Evolutionary conservation across 1,284 basidiomycete genomes (phyloP).

Genomic region (Sporisorium sorghi): DNA sequence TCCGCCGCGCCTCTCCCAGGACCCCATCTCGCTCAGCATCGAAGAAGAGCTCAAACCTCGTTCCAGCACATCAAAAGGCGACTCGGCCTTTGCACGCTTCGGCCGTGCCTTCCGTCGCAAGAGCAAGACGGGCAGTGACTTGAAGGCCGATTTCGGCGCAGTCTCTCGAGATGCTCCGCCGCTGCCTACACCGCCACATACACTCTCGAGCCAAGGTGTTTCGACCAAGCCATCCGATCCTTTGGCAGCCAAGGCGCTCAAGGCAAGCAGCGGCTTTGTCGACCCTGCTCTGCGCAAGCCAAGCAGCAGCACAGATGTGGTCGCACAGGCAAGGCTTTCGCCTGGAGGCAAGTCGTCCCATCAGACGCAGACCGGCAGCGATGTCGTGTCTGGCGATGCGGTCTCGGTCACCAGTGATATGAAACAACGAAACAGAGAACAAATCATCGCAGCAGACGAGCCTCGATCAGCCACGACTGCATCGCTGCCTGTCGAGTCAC

Average conservation of each 20-base stretch:
- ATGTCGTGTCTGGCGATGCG: not conserved
- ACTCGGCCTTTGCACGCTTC: conserved; percentile 43
- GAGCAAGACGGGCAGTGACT: conserved; percentile 44
- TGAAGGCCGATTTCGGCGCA: conserved; percentile 20
- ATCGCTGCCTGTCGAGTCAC: not conserved
- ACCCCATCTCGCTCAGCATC: conserved; percentile 43
- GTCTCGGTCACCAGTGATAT: not conserved
- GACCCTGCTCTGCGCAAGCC: conserved; percentile 3
- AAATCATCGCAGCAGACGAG: not conserved
- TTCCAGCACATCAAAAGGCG: conserved; percentile 9
- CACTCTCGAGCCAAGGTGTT: conserved; percentile 15
- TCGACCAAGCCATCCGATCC: conserved; percentile 19
- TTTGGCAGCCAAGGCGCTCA: conserved; percentile 30
- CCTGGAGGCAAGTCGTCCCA: not conserved
- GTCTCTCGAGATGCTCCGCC: conserved; percentile 16
- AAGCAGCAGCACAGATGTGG: conserved; percentile 14
- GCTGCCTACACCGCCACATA: conserved; percentile 23
- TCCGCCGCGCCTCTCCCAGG: conserved; percentile 40
- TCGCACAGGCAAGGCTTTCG: not conserved
- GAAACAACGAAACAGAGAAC: not conserved
- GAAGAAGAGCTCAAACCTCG: conserved; percentile 32
- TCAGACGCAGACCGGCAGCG: conserved; percentile 1
- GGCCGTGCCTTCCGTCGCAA: conserved; percentile 50
- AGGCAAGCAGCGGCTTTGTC: conserved; percentile 24
- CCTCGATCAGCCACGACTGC: not conserved